phyloP scores from a whole-genome alignment of 306 rosid genomes.

The Canavalia ensiformis region DNA sequence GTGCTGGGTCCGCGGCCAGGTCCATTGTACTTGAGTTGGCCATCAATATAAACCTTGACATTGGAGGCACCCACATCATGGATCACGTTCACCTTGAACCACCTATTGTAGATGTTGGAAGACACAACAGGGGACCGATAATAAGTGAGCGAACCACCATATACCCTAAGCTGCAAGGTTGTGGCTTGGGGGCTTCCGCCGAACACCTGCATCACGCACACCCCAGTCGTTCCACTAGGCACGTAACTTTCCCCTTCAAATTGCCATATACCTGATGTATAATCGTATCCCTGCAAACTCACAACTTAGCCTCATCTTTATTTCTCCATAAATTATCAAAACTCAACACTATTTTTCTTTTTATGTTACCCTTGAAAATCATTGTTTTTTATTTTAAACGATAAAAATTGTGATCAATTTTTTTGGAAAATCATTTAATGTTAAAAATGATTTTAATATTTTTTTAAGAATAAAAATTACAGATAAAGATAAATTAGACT shows the following conservation, averaged over 20 bases:
- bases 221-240: conserved; percentile 56
- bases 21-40: conserved; percentile 32
- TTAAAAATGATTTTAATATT: no score
- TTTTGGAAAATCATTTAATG: no score
- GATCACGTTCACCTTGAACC: conserved; percentile 61
- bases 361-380: no score
- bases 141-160: conserved; percentile 51
- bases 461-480: no score
- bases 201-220: conserved; percentile 63
- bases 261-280: conserved; percentile 62
- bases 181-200: conserved; percentile 57
- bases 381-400: no score
- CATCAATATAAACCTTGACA: conserved; percentile 58
- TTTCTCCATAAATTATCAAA: neutral
- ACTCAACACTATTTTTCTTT: no score
- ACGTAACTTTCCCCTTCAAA: conserved; percentile 65
- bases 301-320: neutral
- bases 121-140: conserved; percentile 44
- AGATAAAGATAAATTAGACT: no score
- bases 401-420: no score
- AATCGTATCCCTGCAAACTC: conserved; percentile 51
- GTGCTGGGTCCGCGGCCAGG: conserved; percentile 49
- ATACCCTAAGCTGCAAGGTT: conserved; percentile 56
- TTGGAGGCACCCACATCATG: conserved; percentile 57
- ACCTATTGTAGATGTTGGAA: conserved; percentile 47